These are phyloP conservation scores for Vanrija pseudolonga DNA, from an alignment of 1,284 basidiomycete genomes.

Conservation along the genomic window DNA sequence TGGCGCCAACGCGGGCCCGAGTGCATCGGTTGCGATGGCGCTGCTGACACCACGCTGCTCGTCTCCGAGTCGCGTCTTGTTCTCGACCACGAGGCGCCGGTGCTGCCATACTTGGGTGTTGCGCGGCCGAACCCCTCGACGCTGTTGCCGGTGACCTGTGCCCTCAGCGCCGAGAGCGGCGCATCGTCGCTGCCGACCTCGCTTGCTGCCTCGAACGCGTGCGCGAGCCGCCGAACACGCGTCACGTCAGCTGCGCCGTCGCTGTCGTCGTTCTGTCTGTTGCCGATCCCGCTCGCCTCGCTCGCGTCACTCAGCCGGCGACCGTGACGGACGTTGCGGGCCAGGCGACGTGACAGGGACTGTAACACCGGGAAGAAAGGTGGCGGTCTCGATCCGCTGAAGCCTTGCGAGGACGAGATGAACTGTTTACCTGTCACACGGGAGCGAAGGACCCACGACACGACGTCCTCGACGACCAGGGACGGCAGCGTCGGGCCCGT, in stretches of 20 bases:
- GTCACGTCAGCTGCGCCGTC: constrained; percentile 8
- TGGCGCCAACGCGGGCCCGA: constrained; percentile 10
- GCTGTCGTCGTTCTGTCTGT: constrained; percentile 8
- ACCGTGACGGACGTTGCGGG: constrained; percentile 19
- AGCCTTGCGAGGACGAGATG: constrained; percentile 26
- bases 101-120: constrained; percentile 7
- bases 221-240: constrained; percentile 38
- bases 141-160: constrained; percentile 38
- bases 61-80: constrained; percentile 8
- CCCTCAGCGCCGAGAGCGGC: constrained; percentile 9
- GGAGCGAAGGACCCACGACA: constrained; percentile 38
- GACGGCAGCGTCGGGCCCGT: constrained; percentile 34
- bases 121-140: constrained; percentile 16
- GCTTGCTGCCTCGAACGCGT: constrained; percentile 33
- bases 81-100: not conserved
- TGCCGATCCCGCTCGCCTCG: constrained; percentile 28
- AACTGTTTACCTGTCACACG: constrained; percentile 36
- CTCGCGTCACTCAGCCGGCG: constrained; percentile 22
- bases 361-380: constrained; percentile 41
- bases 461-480: constrained; percentile 40
- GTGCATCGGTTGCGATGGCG: no score
- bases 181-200: constrained; percentile 27
- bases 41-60: not conserved
- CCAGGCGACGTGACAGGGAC: constrained; percentile 35
- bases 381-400: constrained; percentile 27